A percentile compares a stretch with the other conserved stretches of the same genome.
These are phyloP conservation scores for Paecilomyces dactylethromorphus DNA, from an alignment of 2,329 filamentous ascomycete genomes.

Conservation along the genomic window DNA sequence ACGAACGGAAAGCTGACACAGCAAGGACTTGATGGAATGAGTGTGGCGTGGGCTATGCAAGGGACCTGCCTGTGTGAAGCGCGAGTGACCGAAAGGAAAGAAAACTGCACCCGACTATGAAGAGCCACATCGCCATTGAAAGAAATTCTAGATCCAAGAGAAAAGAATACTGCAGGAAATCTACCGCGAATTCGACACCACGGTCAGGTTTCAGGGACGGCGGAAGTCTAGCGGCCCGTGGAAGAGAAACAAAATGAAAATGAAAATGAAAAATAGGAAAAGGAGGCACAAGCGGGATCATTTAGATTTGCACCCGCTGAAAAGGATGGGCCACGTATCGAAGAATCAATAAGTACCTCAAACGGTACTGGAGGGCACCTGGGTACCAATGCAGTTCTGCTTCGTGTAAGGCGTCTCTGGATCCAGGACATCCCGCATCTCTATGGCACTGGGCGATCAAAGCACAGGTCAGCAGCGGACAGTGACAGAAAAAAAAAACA, in stretches of 20 bases:
- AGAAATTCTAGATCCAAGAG: not conserved
- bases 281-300: conserved; percentile 3
- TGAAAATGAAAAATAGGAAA: not conserved
- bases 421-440: too few relatives aligned
- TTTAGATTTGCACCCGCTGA: not conserved
- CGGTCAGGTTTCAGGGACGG: not conserved
- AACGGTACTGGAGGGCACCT: too few relatives aligned
- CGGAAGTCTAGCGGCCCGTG: not conserved
- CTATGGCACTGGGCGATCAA: too few relatives aligned
- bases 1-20: not conserved
- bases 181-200: not conserved
- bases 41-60: not conserved
- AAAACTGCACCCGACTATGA: not conserved
- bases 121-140: not conserved
- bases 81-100: not conserved
- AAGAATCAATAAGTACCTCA: too few relatives aligned
- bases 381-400: too few relatives aligned
- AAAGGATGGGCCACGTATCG: not conserved
- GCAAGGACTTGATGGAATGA: not conserved
- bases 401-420: too few relatives aligned
- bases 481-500: too few relatives aligned
- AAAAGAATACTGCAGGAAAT: not conserved
- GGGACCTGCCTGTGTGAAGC: conserved; percentile 2
- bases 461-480: too few relatives aligned
- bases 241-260: not conserved